phyloP scores from a whole-genome alignment of 148 eudicot species.

The Gaultheria prostrata region DNA sequence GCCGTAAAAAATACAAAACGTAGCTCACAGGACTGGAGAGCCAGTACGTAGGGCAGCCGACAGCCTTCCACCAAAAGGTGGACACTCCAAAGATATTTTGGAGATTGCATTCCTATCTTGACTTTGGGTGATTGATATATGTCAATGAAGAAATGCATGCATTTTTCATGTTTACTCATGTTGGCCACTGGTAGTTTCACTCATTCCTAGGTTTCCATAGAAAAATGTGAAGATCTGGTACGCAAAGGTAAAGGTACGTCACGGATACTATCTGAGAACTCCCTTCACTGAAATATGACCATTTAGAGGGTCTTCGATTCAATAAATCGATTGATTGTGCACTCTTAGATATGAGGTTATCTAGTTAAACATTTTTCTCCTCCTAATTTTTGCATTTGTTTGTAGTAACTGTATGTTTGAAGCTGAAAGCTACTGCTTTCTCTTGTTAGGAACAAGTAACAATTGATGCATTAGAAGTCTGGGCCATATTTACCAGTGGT shows the following conservation, averaged over 20 bases:
- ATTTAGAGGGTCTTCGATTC: neutral
- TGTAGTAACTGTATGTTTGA: neutral
- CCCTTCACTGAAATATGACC: neutral
- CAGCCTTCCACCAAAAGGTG: neutral
- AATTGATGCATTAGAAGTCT: constrained; percentile 81
- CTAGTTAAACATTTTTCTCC: neutral
- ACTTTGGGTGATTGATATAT: neutral
- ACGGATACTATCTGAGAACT: neutral
- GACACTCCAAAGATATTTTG: neutral
- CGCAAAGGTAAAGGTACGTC: neutral
- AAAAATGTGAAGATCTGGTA: neutral
- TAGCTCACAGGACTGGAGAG: neutral
- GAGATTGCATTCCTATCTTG: neutral
- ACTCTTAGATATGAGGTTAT: neutral
- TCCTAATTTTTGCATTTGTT: neutral
- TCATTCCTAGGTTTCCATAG: neutral
- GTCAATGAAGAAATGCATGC: neutral
- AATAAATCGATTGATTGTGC: neutral
- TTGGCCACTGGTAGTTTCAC: neutral
- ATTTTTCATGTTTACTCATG: neutral
- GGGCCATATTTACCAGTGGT: constrained; percentile 91
- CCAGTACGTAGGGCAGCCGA: neutral
- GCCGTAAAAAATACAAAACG: no score
- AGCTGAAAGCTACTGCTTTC: constrained; percentile 14
- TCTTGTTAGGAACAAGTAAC: constrained; percentile 71